These are phyloP conservation scores for Nicotiana sylvestris DNA, from an alignment of 257 asterid genomes.

Conservation along the genomic window DNA sequence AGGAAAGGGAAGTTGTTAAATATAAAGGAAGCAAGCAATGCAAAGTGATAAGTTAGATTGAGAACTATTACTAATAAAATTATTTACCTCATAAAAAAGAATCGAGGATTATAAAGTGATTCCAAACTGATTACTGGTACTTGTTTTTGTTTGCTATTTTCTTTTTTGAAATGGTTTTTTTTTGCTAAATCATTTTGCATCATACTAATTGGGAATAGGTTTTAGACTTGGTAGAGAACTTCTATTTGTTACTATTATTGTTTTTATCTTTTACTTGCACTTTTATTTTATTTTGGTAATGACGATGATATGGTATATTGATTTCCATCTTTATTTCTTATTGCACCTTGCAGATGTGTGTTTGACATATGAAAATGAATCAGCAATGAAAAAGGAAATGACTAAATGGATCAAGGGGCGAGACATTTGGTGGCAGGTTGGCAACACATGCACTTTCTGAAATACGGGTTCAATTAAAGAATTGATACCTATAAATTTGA, in stretches of 20 bases:
- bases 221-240: too few relatives aligned
- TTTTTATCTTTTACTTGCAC: too few relatives aligned
- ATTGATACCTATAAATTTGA: neutral
- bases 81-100: neutral
- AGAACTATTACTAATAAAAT: neutral
- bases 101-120: neutral
- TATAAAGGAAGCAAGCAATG: neutral
- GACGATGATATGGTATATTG: neutral
- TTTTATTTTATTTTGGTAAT: too few relatives aligned
- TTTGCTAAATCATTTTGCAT: too few relatives aligned
- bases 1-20: too few relatives aligned
- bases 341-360: slow-evolving; percentile 64
- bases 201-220: too few relatives aligned
- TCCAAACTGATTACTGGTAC: neutral
- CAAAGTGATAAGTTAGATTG: neutral
- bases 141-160: neutral
- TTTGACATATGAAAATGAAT: slow-evolving; percentile 68
- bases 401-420: slow-evolving; percentile 83
- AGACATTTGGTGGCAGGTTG: slow-evolving; percentile 98
- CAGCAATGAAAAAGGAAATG: slow-evolving; percentile 71
- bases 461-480: neutral
- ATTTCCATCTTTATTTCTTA: slow-evolving; percentile 16
- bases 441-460: neutral
- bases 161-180: too few relatives aligned
- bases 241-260: too few relatives aligned